These are phyloP conservation scores for Saccharomyces paradoxus DNA, from an alignment of 805 yeast genomes.

Conservation along the genomic window DNA sequence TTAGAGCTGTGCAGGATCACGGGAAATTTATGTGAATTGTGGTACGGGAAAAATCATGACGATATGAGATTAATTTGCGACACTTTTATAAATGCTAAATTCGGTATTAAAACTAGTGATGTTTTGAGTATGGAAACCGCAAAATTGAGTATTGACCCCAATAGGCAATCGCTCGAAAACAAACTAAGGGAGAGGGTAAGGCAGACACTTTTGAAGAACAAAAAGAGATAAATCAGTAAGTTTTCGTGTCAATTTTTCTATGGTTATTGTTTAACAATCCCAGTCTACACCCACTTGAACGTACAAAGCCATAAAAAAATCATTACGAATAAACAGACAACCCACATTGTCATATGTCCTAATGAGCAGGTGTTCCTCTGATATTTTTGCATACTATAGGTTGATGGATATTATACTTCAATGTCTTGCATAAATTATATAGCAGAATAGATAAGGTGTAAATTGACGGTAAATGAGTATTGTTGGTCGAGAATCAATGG, in stretches of 20 bases:
- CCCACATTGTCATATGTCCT: background rate
- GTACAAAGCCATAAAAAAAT: no score
- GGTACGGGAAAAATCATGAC: constrained; percentile 13
- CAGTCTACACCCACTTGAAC: background rate
- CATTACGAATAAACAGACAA: background rate
- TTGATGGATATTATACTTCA: background rate
- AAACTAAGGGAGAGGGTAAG: constrained; percentile 20
- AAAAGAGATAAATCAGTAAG: constrained; percentile 1
- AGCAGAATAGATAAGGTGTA: background rate
- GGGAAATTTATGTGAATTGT: constrained; percentile 23
- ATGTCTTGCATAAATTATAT: background rate
- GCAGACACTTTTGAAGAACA: constrained; percentile 11
- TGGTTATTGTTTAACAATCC: background rate
- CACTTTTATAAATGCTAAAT: constrained; percentile 14
- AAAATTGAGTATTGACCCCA: constrained; percentile 14
- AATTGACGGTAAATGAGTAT: constrained; percentile 58
- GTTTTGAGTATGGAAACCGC: background rate
- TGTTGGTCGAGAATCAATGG: constrained; percentile 33
- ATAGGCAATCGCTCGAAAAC: constrained; percentile 21
- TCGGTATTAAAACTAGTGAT: constrained; percentile 3
- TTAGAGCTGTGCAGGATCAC: constrained; percentile 21
- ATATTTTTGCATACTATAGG: background rate
- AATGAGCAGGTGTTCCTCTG: background rate
- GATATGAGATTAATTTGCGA: constrained; percentile 19
- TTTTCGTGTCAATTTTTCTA: background rate